A percentile compares a stretch with the other conserved stretches of the same genome.
Conservation (phyloP, 2,329 filamentous ascomycete genomes). For the Talaromyces piceae region DNA sequence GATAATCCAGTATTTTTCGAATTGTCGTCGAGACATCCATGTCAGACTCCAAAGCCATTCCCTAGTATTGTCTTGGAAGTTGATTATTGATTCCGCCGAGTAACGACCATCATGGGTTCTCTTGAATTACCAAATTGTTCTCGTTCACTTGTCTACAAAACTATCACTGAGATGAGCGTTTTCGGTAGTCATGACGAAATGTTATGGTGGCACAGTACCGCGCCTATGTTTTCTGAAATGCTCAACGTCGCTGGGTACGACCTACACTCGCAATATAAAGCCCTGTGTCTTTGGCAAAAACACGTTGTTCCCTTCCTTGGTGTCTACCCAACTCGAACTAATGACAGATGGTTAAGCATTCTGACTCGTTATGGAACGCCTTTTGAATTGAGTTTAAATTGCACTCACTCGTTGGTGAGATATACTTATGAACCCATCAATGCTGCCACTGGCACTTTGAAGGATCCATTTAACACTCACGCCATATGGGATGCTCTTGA, state of each 20-base stretch:
- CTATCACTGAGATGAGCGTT: not conserved
- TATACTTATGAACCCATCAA: slow-evolving; percentile 14
- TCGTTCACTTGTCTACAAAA: not conserved
- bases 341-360: not conserved
- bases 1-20: not conserved
- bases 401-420: slow-evolving; percentile 9
- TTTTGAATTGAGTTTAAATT: slow-evolving; percentile 15
- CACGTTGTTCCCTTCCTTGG: slow-evolving; percentile 15
- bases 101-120: not conserved
- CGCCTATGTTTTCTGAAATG: slow-evolving; percentile 13
- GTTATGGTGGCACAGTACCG: slow-evolving; percentile 18
- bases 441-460: slow-evolving; percentile 6
- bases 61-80: not conserved
- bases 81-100: not conserved
- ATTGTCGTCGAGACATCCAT: not conserved
- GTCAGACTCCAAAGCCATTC: not conserved
- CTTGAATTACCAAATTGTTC: not conserved
- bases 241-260: slow-evolving; percentile 13
- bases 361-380: slow-evolving; percentile 13
- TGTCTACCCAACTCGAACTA: slow-evolving; percentile 8
- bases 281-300: slow-evolving; percentile 13
- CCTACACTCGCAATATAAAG: slow-evolving; percentile 14
- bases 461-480: slow-evolving; percentile 13
- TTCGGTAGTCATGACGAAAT: slow-evolving; percentile 8
- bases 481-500: slow-evolving; percentile 8